Base-by-base conservation (phyloP, 1,284 basidiomycete species). In the Rhodotorula sp. region DNA sequence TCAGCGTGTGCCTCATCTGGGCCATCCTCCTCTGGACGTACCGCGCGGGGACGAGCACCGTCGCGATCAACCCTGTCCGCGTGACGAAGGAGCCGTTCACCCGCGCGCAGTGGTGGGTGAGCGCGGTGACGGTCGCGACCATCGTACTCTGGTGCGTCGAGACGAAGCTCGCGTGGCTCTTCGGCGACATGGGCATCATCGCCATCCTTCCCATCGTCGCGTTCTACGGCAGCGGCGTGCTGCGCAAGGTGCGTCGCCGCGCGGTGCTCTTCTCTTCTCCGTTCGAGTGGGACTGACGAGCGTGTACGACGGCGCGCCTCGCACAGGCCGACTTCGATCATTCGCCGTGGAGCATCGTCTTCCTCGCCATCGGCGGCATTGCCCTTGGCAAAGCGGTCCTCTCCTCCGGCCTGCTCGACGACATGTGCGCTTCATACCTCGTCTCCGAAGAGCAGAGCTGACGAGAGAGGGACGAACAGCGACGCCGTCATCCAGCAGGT, bases 111-210 rank as follows among this genome's bases (percentile, higher is more conserved):
- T 97, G 89, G 82, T 99, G 90, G 87, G 96, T 99, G 29, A 85
- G 89, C 0, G 85, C 89, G 66, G 89, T 99, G 34, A 94, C 91
- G 70, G 75, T 94, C n/a, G 81, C 87, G 55, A 99, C 96, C 2
- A 99, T 99, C 76, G 86, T 80, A 17, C 83, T 99, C 61, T 98
- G 96, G 95, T 97, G 94, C 80, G 81, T 94, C 46, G 95, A 92
- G 79, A 91, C 92, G 80, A 84, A 85, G 78, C 87, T 99, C 70
- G 89, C 97, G 80, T 82, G 84, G 32, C 84, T 85, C 57, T 85
- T 99, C 2, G 97, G 97, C 21, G 95, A 99, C 81, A 99, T 99
- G 95, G 94, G 96, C 36, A 87, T 98, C 78, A 95, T 99, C 36
- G 96, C 96, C 0, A 90, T 99, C 76, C 86, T 99, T 50, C 97